Base-by-base conservation (phyloP, 306 rosid species). In the Fragaria nilgerrensis region DNA sequence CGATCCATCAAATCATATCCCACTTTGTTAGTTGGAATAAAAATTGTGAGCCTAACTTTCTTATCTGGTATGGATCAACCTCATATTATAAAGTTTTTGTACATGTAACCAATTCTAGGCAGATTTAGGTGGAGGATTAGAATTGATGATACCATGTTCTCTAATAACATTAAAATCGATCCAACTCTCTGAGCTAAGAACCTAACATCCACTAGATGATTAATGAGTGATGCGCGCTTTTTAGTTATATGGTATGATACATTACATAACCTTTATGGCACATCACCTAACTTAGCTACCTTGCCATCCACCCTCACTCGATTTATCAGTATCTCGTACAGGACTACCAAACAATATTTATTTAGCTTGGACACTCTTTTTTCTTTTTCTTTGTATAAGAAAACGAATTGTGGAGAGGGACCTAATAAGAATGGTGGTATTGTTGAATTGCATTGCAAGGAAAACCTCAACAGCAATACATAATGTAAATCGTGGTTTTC, bases 51-150 rank as follows among this genome's bases (percentile, higher is more conserved):
- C 75, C 63, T 32, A 63, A 47, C 45, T 75, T 67, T 5, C n/a
- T 67, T 36, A 3, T 67, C 44, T 67, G 32, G 34, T 52, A 70
- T 37, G 62, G 72, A 52, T 52, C 39, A 50, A 59, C 64, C 61
- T 16, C 44, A 73, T 23, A n/a, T 27, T 16, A 12, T 32, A 19
- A 65, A 65, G 47, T 37, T 65, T 37, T 65, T 43, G 25, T 36
- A 20, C 70, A 34, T 45, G 75, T 58, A 48, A 56, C 78, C 56
- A 68, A 49, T 78, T 79, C 34, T 74, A 63, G 62, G 77, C 72
- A 78, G 77, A 82, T 69, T 82, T 78, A 68, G 82, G 79, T 82
- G 48, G 70, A 68, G 47, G 71, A 70, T 68, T 56, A 20, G 39
- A 43, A 39, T 20, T 64, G 49, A 23, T 68, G 72, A 22, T 72